Evolutionary conservation across 2,329 filamentous ascomycete genomes (phyloP), one percentile per base, ranked within the genome.

Genomic region (Canariomyces notabilis): DNA sequence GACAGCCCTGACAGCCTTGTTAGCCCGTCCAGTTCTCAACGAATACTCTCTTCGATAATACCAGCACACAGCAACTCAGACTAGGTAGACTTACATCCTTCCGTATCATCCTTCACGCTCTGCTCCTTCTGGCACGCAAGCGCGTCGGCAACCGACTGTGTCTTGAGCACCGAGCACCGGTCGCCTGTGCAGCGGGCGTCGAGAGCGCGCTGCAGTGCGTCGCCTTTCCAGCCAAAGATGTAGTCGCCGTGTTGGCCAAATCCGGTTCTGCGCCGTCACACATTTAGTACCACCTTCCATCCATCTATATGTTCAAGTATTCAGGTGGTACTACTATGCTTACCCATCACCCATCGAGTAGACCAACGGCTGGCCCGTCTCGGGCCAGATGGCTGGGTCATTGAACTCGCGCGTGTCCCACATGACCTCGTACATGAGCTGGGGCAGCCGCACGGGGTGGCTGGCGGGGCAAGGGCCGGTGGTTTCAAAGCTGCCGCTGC

Each of bases 391-490:
- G 1, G 42, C 31, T 29, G 47, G 54, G 59, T 62, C 57, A 52
- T 66, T 67, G 54, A 70, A 71, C 37, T 58, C 52, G 6, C 63
- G 42, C 1, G 57, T 61, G 44, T 71, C 64, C 66, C 70, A 73
- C 50, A 73, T 67, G 23, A 72, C 69, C 55, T 73, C 70, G 59
- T 70, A 67, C 59, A 69, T 68, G 7, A 73, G 58, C 50, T 73
- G 72, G 0, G 70, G 64, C 4, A 73, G 63, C 4, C 66, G 64
- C 5, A 67, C 61, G 5, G 72, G 72, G 57, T 74, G 68, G 5
- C 60, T 64, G 29, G 59, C 39, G 1, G 70, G 69, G 51, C 69
- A 73, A 2, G 64, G 50, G 0, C 59, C 61, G 1, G 54, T 59
- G 2, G 56, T 52, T 35, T 61, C 59, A 41, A 64, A 64, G 7